Conservation (phyloP, 2,329 filamentous ascomycete genomes). For the Ramichloridium luteum region DNA sequence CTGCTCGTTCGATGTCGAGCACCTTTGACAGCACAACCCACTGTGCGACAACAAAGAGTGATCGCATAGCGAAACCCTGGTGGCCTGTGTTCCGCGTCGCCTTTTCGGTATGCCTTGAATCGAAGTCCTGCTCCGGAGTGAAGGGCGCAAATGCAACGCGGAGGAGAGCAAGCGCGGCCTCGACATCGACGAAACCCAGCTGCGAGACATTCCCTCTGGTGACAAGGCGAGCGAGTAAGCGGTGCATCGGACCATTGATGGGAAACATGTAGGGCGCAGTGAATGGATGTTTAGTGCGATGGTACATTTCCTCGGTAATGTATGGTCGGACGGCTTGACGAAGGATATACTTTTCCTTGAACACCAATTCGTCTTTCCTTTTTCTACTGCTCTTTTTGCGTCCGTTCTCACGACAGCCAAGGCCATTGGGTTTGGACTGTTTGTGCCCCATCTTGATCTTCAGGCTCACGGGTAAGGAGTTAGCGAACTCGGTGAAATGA, state of each 20-base stretch:
- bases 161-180: slow-evolving; percentile 3
- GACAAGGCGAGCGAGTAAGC: slow-evolving; percentile 11
- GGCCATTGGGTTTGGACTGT: slow-evolving; percentile 32
- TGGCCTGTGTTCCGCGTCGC: slow-evolving; percentile 3
- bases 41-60: slow-evolving; percentile 7
- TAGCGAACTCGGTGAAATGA: slow-evolving; percentile 28
- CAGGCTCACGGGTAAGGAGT: slow-evolving; percentile 25
- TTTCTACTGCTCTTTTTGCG: slow-evolving; percentile 42
- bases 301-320: slow-evolving; percentile 17
- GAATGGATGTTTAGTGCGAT: slow-evolving; percentile 16
- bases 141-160: slow-evolving; percentile 3
- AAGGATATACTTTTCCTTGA: slow-evolving; percentile 18
- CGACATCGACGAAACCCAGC: slow-evolving; percentile 20
- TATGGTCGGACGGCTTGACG: slow-evolving; percentile 17
- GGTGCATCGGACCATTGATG: slow-evolving; percentile 12
- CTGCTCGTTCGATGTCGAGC: not conserved
- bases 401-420: no score
- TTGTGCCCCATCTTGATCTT: slow-evolving; percentile 37
- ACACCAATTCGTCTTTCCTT: slow-evolving; percentile 28
- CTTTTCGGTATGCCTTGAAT: no score
- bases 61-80: slow-evolving; percentile 3
- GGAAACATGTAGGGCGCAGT: slow-evolving; percentile 14
- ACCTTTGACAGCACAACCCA: slow-evolving; percentile 6
- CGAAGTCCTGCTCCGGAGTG: not conserved
- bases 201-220: slow-evolving; percentile 16